A percentile compares a stretch with the other conserved stretches of the same genome.
Evolutionary conservation across 225 moss, liverwort and hornwort species (phyloP).

Genomic region (Neckera pumila): DNA sequence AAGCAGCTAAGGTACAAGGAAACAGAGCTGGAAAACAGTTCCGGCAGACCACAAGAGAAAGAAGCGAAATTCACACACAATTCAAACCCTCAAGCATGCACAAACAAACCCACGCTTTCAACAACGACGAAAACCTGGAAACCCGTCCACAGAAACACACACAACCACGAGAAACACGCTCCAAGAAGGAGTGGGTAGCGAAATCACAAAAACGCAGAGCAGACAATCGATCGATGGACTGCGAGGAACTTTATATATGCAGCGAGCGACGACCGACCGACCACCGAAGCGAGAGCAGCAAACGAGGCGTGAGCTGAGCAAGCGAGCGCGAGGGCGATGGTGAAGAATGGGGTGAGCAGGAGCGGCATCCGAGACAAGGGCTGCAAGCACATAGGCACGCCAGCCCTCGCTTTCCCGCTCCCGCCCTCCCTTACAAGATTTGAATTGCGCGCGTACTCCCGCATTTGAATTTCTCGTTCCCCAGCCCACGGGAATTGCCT

Average conservation of each 20-base stretch:
- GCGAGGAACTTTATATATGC: neutral
- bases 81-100: neutral
- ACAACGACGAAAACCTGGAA: neutral
- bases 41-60: neutral
- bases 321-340: neutral
- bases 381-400: neutral
- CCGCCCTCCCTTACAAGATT: neutral
- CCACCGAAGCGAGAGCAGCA: neutral
- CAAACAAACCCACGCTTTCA: too few relatives aligned
- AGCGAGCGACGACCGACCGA: neutral
- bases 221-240: neutral
- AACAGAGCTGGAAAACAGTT: neutral
- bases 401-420: constrained; percentile 4
- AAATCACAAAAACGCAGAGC: neutral
- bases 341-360: neutral
- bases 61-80: neutral
- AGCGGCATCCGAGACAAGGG: neutral
- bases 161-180: neutral
- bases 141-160: neutral
- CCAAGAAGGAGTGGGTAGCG: neutral
- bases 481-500: neutral
- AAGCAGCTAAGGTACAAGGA: too few relatives aligned
- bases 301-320: neutral
- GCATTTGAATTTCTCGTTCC: neutral
- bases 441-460: constrained; percentile 11